Conservation (phyloP, 805 yeast species). For the Diddensiella transvaalensis region DNA sequence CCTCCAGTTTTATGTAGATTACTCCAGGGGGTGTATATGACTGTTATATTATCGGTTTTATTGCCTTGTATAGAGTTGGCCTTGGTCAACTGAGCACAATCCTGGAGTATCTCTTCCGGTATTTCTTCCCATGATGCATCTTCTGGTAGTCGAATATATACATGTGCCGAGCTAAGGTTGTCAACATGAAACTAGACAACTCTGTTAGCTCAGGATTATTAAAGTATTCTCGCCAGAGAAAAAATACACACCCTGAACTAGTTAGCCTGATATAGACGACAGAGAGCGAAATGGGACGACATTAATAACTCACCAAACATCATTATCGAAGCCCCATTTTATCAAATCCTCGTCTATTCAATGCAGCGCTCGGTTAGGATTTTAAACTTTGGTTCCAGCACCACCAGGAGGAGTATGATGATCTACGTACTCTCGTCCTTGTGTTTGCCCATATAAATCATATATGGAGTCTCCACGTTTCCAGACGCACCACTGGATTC, state of each 20-base stretch:
- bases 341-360: slow-evolving; percentile 47
- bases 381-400: neutral
- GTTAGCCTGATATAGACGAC: neutral
- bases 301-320: slow-evolving; percentile 65
- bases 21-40: slow-evolving; percentile 70
- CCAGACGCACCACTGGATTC: slow-evolving; percentile 36
- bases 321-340: slow-evolving; percentile 59
- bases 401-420: no score
- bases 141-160: slow-evolving; percentile 57
- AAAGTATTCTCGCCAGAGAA: slow-evolving; percentile 1
- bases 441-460: slow-evolving; percentile 67
- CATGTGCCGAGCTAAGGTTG: slow-evolving; percentile 71
- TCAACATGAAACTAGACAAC: slow-evolving; percentile 61
- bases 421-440: slow-evolving; percentile 55
- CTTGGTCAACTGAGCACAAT: slow-evolving; percentile 69
- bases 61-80: slow-evolving; percentile 75
- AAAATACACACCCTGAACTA: neutral
- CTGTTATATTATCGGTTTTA: slow-evolving; percentile 60
- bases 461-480: slow-evolving; percentile 33
- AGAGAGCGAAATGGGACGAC: no score
- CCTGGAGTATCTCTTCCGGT: slow-evolving; percentile 50
- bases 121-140: slow-evolving; percentile 45
- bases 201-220: no score
- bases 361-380: neutral
- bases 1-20: slow-evolving; percentile 63